Evolutionary conservation across 106 monocot species (phyloP), one percentile per base, ranked within the genome.

Genomic region (Allium cepa): DNA sequence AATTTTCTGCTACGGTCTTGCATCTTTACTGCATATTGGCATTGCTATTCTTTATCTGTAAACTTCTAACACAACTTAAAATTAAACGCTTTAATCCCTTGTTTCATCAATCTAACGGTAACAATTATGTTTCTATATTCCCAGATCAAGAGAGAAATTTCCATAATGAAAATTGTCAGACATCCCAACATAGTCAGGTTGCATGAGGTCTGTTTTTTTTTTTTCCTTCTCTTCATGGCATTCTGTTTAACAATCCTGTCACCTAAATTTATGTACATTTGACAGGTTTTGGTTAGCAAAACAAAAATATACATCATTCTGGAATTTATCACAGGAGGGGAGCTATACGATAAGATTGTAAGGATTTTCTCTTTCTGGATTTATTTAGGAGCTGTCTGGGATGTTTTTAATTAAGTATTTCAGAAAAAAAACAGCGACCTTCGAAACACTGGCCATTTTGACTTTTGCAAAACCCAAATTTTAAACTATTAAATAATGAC

Each of bases 301-400:
- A 88, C 95, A 18, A 96, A 91, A 77, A 91, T 96, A 75, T 96
- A 88, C 75, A 96, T 96, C 65, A 84, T 96, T 65, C 67, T 96
- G 69, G 91, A 96, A 59, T 76, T 96, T 55, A 66, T 96, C 60
- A 85, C 79, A 9, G 95, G 95, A 63, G 95, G 95, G 49, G 88
- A 96, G 75, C 74, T 96, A n/a, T 96, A 88, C 68, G 95, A 96
- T 66, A 88, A 76, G 81, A 96, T 96, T 56, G 95, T 96, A 86
- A 86, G 85, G 9, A 8, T 3, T 36, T 36, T 36, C 36, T 36
- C 5, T 36, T 36, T 36, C 36, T 36, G 4, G 3, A 36, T 36
- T 36, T 36, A 36, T 36, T 36, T 36, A 36, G 4, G 5, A 4
- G 36, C 5, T 36, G 36, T 36, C 36, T 36, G 36, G 36, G 36